Conservation (phyloP, 1,284 basidiomycete species). For the Pseudozyma sp. region DNA sequence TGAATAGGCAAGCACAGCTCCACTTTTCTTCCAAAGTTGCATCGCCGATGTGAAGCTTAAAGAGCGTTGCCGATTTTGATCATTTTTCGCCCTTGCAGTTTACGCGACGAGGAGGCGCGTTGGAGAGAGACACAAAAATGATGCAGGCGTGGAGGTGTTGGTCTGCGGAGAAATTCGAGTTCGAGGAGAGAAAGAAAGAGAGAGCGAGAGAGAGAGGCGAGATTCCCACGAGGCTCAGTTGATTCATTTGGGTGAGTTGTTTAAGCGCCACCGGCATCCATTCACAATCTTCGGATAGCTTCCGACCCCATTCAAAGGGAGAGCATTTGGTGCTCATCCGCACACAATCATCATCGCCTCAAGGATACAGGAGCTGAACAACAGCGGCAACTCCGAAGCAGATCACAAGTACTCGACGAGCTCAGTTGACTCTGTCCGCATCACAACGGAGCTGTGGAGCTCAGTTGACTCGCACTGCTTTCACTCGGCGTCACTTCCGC, state of each 20-base stretch:
- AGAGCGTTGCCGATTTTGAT: conserved; percentile 15
- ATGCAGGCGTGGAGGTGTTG: conserved; percentile 35
- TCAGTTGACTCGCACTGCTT: neutral
- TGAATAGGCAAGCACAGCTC: conserved; percentile 21
- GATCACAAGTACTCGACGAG: neutral
- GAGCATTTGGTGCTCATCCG: neutral
- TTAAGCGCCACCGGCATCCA: conserved; percentile 6
- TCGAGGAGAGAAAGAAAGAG: neutral
- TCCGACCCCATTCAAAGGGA: neutral
- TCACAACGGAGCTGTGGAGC: neutral
- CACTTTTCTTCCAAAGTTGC: conserved; percentile 17
- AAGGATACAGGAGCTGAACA: neutral
- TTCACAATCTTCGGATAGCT: conserved; percentile 2
- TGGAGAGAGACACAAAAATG: neutral
- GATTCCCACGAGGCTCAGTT: no score
- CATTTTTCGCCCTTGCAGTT: conserved; percentile 8
- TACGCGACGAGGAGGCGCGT: conserved; percentile 39
- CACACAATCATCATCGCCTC: neutral
- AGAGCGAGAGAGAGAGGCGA: no score
- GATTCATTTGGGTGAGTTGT: no score
- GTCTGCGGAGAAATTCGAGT: conserved; percentile 6
- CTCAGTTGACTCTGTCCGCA: neutral
- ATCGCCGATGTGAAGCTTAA: conserved; percentile 10
- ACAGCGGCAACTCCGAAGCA: neutral
- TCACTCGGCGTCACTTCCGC: conserved; percentile 11